Percentiles rank a stretch among this genome's conserved stretches.
Conservation (phyloP, 1,284 basidiomycete species). For the Puccinia horiana region DNA sequence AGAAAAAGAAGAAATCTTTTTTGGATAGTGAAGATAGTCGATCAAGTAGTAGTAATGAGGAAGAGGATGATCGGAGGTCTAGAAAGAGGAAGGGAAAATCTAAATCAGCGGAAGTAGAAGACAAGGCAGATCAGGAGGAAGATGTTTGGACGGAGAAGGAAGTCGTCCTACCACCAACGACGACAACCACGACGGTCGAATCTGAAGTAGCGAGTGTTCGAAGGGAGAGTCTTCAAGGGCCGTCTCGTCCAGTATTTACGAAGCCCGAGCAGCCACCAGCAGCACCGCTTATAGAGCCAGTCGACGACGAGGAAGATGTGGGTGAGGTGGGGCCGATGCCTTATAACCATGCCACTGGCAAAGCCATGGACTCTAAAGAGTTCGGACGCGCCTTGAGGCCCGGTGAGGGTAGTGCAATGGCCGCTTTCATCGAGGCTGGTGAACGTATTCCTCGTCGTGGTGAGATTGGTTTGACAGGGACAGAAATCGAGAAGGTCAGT, state of each 20-base stretch:
- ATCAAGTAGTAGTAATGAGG: not conserved
- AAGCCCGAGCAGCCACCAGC: not conserved
- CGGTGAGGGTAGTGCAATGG: conserved; percentile 96
- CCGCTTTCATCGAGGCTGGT: conserved; percentile 85
- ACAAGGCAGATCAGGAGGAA: not conserved
- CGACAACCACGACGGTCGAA: not conserved
- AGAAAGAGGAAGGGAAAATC: conserved; percentile 9
- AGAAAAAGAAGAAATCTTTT: not conserved
- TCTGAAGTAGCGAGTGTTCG: not conserved
- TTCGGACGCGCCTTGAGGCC: conserved; percentile 82
- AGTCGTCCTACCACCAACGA: not conserved
- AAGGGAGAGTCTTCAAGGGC: not conserved
- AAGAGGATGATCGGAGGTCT: not conserved
- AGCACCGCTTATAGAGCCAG: not conserved
- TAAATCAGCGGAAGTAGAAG: not conserved
- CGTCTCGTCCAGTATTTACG: conserved; percentile 3
- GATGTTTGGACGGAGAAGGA: conserved; percentile 13
- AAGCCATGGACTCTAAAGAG: conserved; percentile 48
- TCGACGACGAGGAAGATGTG: conserved; percentile 17
- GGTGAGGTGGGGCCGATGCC: conserved; percentile 50
- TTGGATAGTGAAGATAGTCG: not conserved
- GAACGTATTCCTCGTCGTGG: conserved; percentile 94
- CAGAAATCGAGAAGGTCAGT: conserved; percentile 69
- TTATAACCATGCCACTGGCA: conserved; percentile 46
- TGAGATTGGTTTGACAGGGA: conserved; percentile 88